Conservation (phyloP, 2,329 filamentous ascomycete genomes). For the Bipolaris cookei region DNA sequence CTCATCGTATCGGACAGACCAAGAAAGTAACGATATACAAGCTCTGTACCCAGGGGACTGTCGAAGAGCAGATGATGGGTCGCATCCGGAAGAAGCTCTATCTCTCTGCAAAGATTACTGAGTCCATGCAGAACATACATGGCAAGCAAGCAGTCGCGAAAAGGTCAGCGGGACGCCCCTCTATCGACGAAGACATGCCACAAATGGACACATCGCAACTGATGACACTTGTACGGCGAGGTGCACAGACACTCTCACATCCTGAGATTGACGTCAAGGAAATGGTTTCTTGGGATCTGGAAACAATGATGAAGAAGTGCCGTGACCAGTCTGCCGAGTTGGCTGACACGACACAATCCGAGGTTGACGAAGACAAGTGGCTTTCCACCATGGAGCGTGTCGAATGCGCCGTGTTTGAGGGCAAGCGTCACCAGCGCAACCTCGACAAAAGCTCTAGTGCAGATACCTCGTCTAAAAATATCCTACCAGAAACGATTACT, state of each 20-base stretch:
- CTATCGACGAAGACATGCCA: slow-evolving; percentile 56
- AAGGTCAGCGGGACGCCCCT: slow-evolving; percentile 18
- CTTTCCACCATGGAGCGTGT: slow-evolving; percentile 63
- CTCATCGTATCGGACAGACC: slow-evolving; percentile 62
- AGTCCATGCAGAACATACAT: slow-evolving; percentile 63
- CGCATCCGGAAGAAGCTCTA: slow-evolving; percentile 68
- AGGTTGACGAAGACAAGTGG: slow-evolving; percentile 63
- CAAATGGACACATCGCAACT: slow-evolving; percentile 60
- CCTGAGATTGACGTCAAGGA: slow-evolving; percentile 62
- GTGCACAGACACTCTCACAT: slow-evolving; percentile 60
- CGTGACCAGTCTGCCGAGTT: slow-evolving; percentile 58
- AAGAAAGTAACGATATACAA: slow-evolving; percentile 63
- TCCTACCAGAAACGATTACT: slow-evolving; percentile 49
- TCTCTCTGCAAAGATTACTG: slow-evolving; percentile 65
- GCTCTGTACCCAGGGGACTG: slow-evolving; percentile 62
- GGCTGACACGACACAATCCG: slow-evolving; percentile 45
- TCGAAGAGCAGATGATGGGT: slow-evolving; percentile 65
- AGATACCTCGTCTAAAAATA: slow-evolving; percentile 39
- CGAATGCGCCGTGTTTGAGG: slow-evolving; percentile 63
- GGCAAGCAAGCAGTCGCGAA: slow-evolving; percentile 38
- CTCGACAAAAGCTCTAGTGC: slow-evolving; percentile 35
- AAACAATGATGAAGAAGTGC: slow-evolving; percentile 61
- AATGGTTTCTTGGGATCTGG: slow-evolving; percentile 64
- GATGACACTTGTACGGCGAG: slow-evolving; percentile 61
- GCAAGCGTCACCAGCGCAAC: slow-evolving; percentile 57